Conservation (phyloP, 208 protist species). For the Polymyxa betae region DNA sequence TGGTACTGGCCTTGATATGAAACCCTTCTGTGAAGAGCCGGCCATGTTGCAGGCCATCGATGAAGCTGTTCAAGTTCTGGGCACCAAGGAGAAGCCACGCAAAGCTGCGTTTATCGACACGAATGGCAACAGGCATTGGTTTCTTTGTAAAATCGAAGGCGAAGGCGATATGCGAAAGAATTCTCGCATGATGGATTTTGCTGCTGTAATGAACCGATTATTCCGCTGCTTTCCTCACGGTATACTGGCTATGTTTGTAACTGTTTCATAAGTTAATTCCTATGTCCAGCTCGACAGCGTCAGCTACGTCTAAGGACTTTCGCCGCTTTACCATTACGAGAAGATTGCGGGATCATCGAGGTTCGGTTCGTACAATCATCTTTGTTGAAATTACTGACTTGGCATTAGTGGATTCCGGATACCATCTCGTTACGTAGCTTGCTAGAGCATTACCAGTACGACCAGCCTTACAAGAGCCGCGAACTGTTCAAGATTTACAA, state of each 20-base stretch:
- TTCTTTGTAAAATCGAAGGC: constrained; percentile 43
- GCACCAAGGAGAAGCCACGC: not conserved
- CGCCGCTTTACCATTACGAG: not conserved
- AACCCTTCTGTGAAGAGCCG: not conserved
- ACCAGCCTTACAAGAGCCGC: not conserved
- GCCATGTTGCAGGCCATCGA: not conserved
- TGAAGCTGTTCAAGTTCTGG: not conserved
- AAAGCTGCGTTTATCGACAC: not conserved
- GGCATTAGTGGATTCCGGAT: constrained; percentile 20
- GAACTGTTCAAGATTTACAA: not conserved
- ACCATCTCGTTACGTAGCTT: not conserved
- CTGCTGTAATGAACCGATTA: constrained; percentile 3
- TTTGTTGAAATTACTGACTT: not conserved
- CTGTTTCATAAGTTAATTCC: not conserved
- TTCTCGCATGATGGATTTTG: constrained; percentile 34
- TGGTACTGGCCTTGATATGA: not conserved
- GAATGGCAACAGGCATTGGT: constrained; percentile 5
- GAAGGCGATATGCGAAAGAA: constrained; percentile 46
- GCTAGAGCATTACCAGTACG: constrained; percentile 5
- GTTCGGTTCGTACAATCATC: not conserved
- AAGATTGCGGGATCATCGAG: constrained; percentile 50
- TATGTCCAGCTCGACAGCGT: not conserved
- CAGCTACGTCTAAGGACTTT: constrained; percentile 29
- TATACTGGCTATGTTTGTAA: not conserved
- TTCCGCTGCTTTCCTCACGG: not conserved